A percentile compares a stretch with the other conserved stretches of the same genome.
phyloP scores from a whole-genome alignment of 2,329 filamentous ascomycete genomes.

The Berkeleyomyces basicola region DNA sequence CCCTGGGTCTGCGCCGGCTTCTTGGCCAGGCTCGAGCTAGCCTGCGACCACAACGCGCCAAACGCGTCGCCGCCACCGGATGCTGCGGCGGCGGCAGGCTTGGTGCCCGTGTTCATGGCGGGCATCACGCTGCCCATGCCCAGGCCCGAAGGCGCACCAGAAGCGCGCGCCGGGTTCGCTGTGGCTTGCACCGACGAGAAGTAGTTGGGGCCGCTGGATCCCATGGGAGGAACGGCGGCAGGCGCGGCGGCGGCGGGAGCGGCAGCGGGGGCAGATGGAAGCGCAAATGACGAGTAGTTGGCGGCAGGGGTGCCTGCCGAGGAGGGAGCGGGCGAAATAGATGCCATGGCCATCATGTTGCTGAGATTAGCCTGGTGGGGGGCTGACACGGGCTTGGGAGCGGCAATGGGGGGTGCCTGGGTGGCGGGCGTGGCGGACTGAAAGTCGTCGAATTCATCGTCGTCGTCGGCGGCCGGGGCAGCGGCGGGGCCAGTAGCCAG shows the following conservation, averaged over 20 bases:
- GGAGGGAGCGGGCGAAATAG: constrained; percentile 58
- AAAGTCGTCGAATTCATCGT: constrained; percentile 97
- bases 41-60: constrained; percentile 67
- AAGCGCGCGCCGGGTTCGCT: constrained; percentile 15
- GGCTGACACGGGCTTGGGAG: constrained; percentile 71
- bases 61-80: constrained; percentile 63
- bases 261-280: constrained; percentile 23
- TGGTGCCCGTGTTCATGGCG: constrained; percentile 27
- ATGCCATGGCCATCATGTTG: constrained; percentile 64
- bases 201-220: constrained; percentile 70
- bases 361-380: constrained; percentile 65
- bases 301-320: constrained; percentile 36
- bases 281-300: constrained; percentile 48
- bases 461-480: constrained; percentile 35
- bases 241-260: constrained; percentile 17
- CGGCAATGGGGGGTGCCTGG: constrained; percentile 35
- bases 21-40: constrained; percentile 62
- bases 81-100: constrained; percentile 33
- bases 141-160: constrained; percentile 18
- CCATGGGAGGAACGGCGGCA: constrained; percentile 37
- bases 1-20: constrained; percentile 41
- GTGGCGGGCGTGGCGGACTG: constrained; percentile 60
- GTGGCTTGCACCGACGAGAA: constrained; percentile 59
- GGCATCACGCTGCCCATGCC: constrained; percentile 32
- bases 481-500: constrained; percentile 15